phyloP scores from a whole-genome alignment of 352 stramenopile genomes.

The Pythium insidiosum region DNA sequence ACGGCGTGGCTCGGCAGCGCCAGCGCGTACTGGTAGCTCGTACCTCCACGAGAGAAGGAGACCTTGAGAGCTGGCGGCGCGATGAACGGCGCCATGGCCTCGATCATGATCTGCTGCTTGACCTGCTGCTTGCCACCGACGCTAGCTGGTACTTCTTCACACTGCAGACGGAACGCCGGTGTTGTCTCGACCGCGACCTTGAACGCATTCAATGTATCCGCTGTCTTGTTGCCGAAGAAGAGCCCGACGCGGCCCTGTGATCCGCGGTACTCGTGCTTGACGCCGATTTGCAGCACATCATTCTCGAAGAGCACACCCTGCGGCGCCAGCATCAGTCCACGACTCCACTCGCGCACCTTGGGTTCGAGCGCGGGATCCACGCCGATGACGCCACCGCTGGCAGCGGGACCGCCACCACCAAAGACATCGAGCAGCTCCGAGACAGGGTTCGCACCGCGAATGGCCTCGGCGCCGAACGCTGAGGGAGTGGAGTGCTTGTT shows the following conservation, averaged over 20 bases:
- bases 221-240: slow-evolving; percentile 93
- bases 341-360: slow-evolving; percentile 62
- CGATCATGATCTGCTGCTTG: slow-evolving; percentile 89
- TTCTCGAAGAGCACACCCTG: slow-evolving; percentile 91
- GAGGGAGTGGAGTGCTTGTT: slow-evolving; percentile 8
- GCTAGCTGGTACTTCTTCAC: slow-evolving; percentile 57
- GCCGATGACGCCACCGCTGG: slow-evolving; percentile 11
- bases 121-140: slow-evolving; percentile 87
- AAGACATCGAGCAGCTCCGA: slow-evolving; percentile 48
- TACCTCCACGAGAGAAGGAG: slow-evolving; percentile 67
- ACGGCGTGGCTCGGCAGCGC: slow-evolving; percentile 84
- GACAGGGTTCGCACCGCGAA: slow-evolving; percentile 44
- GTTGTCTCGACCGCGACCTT: slow-evolving; percentile 48
- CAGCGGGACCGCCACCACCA: slow-evolving; percentile 16
- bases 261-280: slow-evolving; percentile 95
- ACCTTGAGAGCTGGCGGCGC: slow-evolving; percentile 84
- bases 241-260: slow-evolving; percentile 91
- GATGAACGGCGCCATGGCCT: slow-evolving; percentile 90
- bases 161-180: slow-evolving; percentile 50
- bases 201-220: slow-evolving; percentile 76
- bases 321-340: slow-evolving; percentile 83
- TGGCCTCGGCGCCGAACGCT: slow-evolving; percentile 16
- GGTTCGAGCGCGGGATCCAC: slow-evolving; percentile 35
- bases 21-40: slow-evolving; percentile 61
- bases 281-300: slow-evolving; percentile 90